Evolutionary conservation across 2,329 filamentous ascomycete species (phyloP), one percentile per base, ranked within the genome.

Genomic region (Ilyonectria destructans): DNA sequence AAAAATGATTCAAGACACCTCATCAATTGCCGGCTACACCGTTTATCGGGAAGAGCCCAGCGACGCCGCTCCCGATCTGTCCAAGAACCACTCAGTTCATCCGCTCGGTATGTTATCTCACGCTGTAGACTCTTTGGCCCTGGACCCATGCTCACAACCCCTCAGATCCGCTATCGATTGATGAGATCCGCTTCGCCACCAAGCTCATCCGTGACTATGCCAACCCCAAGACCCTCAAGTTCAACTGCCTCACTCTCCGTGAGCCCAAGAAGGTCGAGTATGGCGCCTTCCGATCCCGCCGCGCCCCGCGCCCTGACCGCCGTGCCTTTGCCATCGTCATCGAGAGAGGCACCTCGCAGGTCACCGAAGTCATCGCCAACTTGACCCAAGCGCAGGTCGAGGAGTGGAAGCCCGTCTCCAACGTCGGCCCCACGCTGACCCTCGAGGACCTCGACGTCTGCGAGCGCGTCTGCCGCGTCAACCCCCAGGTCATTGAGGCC

Each of bases 401-500:
- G 81, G 67, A 81, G 71, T 75, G 83, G 73, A 89, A 87, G 67
- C 82, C 85, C 59, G 78, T 86, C 49, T 71, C 75, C 23, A 81
- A 86, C 45, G 84, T 86, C 26, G 83, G 82, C 56, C 85, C 85
- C 1, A 86, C 83, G 2, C 74, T 95, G 74, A 95, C 93, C 0
- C 93, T 95, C 87, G 92, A 95, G 79, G 93, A 96, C 77, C 84
- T 96, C 45, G 91, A 95, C 74, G 87, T 91, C 67, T 92, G 94
- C 3, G 93, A 96, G 80, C 85, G 86, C 45, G 83, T 93, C 29
- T 86, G 90, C 49, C 87, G 92, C 67, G 88, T 88, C 71, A 92
- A 95, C 73, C 85, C 90, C 0, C 91, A 90, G 69, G 92, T 95
- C 67, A 93, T 95, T 75, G 90, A 94, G 79, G 92, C 93, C 76